phyloP scores from a whole-genome alignment of 2,329 filamentous ascomycete genomes.

The Daldinia sp. region DNA sequence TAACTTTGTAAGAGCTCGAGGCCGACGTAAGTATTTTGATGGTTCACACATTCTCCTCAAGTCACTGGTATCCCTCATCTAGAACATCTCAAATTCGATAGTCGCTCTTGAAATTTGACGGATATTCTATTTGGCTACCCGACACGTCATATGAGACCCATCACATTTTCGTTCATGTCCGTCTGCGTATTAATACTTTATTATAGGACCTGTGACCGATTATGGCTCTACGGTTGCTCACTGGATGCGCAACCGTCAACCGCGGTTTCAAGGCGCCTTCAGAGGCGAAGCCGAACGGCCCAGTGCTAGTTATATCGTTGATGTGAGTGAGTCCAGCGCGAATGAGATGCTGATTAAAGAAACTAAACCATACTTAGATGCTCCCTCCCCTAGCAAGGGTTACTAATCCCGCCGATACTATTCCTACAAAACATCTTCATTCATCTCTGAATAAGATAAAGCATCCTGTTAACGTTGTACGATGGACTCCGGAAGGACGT shows the following conservation, averaged over 20 bases:
- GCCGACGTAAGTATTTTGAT: conserved; percentile 56
- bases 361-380: conserved; percentile 65
- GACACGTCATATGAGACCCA: background rate
- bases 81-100: background rate
- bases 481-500: conserved; percentile 96
- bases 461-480: conserved; percentile 94
- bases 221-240: conserved; percentile 90
- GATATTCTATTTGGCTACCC: background rate
- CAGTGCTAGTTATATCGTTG: conserved; percentile 86
- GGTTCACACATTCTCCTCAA: conserved; percentile 7
- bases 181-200: conserved; percentile 22
- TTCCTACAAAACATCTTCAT: conserved; percentile 94
- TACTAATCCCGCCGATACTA: conserved; percentile 80
- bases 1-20: conserved; percentile 58
- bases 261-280: conserved; percentile 76
- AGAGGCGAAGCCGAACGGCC: conserved; percentile 83
- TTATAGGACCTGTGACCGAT: conserved; percentile 84
- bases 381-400: conserved; percentile 81
- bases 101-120: background rate
- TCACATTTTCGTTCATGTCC: background rate
- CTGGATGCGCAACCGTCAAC: conserved; percentile 86
- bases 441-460: conserved; percentile 99
- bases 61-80: background rate
- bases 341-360: conserved; percentile 18
- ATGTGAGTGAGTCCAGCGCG: conserved; percentile 72